These are phyloP conservation scores for Candida tetrigidarum DNA, from an alignment of 1,139 yeast species.

Conservation along the genomic window DNA sequence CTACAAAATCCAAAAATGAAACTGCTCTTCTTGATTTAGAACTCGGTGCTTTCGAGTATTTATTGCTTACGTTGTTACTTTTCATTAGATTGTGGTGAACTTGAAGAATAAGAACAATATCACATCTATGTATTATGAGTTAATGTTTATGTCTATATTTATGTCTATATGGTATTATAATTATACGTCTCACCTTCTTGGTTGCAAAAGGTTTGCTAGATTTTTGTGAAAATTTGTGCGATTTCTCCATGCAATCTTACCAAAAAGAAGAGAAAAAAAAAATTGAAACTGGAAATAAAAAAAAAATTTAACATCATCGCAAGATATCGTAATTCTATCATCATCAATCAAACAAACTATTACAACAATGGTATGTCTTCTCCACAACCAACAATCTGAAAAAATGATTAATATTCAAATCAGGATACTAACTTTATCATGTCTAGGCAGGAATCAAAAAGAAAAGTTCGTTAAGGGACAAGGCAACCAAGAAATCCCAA, in stretches of 20 bases:
- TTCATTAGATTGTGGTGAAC: constrained; percentile 1
- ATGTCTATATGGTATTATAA: no score
- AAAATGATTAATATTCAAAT: background rate
- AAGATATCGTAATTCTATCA: no score
- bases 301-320: constrained; percentile 7
- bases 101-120: background rate
- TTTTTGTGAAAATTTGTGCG: no score
- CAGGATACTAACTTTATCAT: background rate
- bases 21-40: background rate
- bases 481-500: constrained; percentile 27
- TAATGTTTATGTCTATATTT: no score
- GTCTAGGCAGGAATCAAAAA: constrained; percentile 38
- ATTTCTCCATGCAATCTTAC: no score
- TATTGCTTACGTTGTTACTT: constrained; percentile 1
- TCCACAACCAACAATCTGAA: no score
- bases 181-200: no score
- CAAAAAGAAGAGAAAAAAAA: background rate
- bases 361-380: constrained; percentile 5
- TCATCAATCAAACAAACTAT: no score
- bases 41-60: background rate
- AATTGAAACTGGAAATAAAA: background rate
- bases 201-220: no score
- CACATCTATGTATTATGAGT: no score
- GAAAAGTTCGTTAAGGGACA: constrained; percentile 41
- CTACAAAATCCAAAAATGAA: background rate